Base-by-base conservation (phyloP, 495 filamentous ascomycete species). In the Talaromyces stipitatus region DNA sequence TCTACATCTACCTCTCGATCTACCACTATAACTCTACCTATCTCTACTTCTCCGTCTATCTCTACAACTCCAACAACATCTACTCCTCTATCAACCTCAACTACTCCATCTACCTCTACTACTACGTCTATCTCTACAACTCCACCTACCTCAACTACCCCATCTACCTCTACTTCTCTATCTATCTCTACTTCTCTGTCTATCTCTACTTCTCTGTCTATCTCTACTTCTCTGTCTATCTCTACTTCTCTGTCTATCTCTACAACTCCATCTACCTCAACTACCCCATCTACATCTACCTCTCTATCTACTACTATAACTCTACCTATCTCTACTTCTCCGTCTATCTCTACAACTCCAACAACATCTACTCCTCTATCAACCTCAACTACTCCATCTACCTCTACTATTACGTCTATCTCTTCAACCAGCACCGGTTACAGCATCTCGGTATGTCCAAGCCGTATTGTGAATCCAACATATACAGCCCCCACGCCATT, bases 381-480 rank as follows among this genome's bases (percentile, higher is more conserved):
- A 16, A 41, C 36, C 1, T 18, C 36, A 6, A 41, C 32, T 4
- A 48, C 61, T 6, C 54, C 36, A 22, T 59, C 43, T 3, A 41
- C 36, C 7, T 4, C 20, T 9, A 60, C 14, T 28, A 33, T 23
- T 10, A 38, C 26, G 8, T 52, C 27, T 12, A 41, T 60, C 56
- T 54, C n/a, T n/a, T n/a, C 70, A 58, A 50, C 30, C 16, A 61
- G 50, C 0, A n/a, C 60, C 27, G 61, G 62, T 1, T 26, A 38
- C 57, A 41, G 41, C 61, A 8, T 61, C 59, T 43, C 58, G 70
- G 41, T 76, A 66, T 75, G 72, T 51, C 61, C 72, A 12, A 69
- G 54, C 18, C 62, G 68, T 3, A 62, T 60, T 20, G 30, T 56
- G 28, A 73, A 73, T 29, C 68, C 71, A 12, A 70, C 65, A 0